These are phyloP conservation scores for Lumnitzera littorea DNA, from an alignment of 345 rosid species.

Conservation along the genomic window DNA sequence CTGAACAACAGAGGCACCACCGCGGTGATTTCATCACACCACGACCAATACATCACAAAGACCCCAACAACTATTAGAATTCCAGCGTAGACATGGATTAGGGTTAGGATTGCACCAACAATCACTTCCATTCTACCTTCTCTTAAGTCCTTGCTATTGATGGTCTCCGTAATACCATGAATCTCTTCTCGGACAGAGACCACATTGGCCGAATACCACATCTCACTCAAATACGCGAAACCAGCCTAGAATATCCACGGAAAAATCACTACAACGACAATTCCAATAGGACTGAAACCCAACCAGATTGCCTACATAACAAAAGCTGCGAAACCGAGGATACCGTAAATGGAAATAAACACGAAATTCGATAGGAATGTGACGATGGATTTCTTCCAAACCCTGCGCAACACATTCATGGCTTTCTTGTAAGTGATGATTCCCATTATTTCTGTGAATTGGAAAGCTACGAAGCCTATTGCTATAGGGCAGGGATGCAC, in stretches of 20 bases:
- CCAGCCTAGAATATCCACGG: slow-evolving; percentile 14
- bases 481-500: slow-evolving; percentile 36
- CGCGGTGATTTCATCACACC: slow-evolving; percentile 10
- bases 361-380: slow-evolving; percentile 33
- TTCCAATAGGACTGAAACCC: neutral
- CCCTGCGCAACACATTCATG: slow-evolving; percentile 32
- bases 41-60: slow-evolving; percentile 6
- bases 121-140: slow-evolving; percentile 33
- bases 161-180: slow-evolving; percentile 36
- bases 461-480: slow-evolving; percentile 33
- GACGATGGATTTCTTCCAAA: slow-evolving; percentile 42
- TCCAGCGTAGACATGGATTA: slow-evolving; percentile 5
- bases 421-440: slow-evolving; percentile 26
- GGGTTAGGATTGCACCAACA: slow-evolving; percentile 10
- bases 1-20: slow-evolving; percentile 11
- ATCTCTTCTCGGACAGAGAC: slow-evolving; percentile 43
- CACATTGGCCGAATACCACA: slow-evolving; percentile 44
- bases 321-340: slow-evolving; percentile 5
- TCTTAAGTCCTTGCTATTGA: slow-evolving; percentile 26
- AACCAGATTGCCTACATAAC: neutral
- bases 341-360: slow-evolving; percentile 14
- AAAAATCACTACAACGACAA: neutral
- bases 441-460: slow-evolving; percentile 19
- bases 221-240: slow-evolving; percentile 22
- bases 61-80: slow-evolving; percentile 12